Evolutionary conservation across 106 monocot species (phyloP).

Genomic region (Amphibolis antarctica): DNA sequence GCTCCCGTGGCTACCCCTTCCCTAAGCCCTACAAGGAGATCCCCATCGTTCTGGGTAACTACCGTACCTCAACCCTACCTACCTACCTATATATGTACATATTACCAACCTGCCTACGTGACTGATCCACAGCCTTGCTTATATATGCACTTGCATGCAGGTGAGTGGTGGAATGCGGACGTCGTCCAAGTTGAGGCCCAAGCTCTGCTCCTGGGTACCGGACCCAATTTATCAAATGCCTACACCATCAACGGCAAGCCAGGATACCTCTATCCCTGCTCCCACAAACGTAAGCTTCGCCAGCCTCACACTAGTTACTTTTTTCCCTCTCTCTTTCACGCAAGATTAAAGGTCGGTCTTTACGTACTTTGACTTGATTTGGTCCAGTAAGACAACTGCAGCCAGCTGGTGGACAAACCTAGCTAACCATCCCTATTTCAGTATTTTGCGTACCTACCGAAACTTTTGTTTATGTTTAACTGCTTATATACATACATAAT

Average conservation of each 20-base stretch:
- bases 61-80: no score
- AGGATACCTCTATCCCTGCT: constrained; percentile 53
- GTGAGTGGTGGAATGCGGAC: constrained; percentile 79
- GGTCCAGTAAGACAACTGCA: neutral
- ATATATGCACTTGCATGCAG: constrained; percentile 13
- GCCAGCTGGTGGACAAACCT: neutral
- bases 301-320: no score
- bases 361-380: no score
- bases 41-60: constrained; percentile 44
- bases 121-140: no score
- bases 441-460: neutral
- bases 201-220: constrained; percentile 18
- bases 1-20: constrained; percentile 36
- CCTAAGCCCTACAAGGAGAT: constrained; percentile 43
- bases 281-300: constrained; percentile 18
- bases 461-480: no score
- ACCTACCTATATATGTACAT: neutral
- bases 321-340: no score
- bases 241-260: constrained; percentile 73
- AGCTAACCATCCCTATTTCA: neutral
- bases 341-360: no score
- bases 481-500: no score
- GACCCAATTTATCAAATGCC: constrained; percentile 40
- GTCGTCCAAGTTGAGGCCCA: constrained; percentile 30
- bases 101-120: neutral